Base-by-base conservation (phyloP, 345 rosid species). In the Xanthoceras sorbifolium region DNA sequence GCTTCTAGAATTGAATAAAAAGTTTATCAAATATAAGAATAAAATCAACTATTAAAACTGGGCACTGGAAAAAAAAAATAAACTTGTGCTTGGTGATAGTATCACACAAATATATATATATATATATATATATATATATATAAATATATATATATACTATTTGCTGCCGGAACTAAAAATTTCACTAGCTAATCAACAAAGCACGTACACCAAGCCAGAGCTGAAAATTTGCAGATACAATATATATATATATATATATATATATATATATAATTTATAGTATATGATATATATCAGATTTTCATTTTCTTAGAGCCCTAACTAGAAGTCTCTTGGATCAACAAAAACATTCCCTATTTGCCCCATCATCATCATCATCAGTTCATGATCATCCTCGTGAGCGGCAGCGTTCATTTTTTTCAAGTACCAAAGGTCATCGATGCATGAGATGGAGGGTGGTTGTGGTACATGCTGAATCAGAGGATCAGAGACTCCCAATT, bases 301-400 rank as follows among this genome's bases (percentile, higher is more conserved):
- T 42, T 42, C 46, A 42, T 42, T 11, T 42, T 42, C 72, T 69
- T 48, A 57, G 31, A n/a, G n/a, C n/a, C n/a, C 64, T 42, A 57
- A 5, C 81, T 86, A 86, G 77, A 86, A 84, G 34, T 90, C 89
- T 74, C 93, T 83, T 2, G 91, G 93, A 88, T 88, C 91, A 78
- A 88, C 85, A 64, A 86, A 79, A 9, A 88, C 91, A 80, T 86
- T 86, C n/a, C 90, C 89, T 4, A 46, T 73, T 61, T 81, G 77
- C 50, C 77, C 82, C 67, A 50, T 48, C 40, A 42, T 44, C 50
- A 25, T 52, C 64, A 14, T 48, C 18, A 34, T 78, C 83, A 11
- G 72, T 8, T 76, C 79, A 5, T 79, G 44, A 12, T 20, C 29
- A 5, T 50, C 82, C 9, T 48, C 20, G 17, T 5, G 55, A 50